phyloP scores from a whole-genome alignment of 139 green algal genomes.

The Nannochloris sp. region DNA sequence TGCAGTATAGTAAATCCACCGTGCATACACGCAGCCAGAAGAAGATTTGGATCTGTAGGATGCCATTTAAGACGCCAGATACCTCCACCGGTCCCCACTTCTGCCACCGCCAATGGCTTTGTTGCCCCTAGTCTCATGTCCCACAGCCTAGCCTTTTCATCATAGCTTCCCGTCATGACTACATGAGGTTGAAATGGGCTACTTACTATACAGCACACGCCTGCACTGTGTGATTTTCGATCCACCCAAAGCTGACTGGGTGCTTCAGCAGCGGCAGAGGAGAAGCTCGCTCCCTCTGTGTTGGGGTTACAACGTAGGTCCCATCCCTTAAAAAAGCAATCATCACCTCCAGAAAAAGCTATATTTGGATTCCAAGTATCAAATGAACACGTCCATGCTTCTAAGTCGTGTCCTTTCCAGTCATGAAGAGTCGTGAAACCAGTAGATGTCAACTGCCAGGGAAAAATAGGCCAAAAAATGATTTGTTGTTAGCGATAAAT shows the following conservation, averaged over 20 bases:
- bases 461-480: not conserved
- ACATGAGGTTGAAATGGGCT: conserved; percentile 38
- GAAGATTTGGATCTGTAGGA: conserved; percentile 25
- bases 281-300: too few species aligned
- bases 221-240: conserved; percentile 53
- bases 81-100: conserved; percentile 55
- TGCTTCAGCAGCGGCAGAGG: not conserved
- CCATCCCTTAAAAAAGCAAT: conserved; percentile 53
- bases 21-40: conserved; percentile 82
- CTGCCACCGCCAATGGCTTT: conserved; percentile 25
- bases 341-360: conserved; percentile 60
- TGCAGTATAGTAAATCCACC: conserved; percentile 52
- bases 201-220: conserved; percentile 71
- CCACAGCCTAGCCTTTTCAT: conserved; percentile 77
- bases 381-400: conserved; percentile 49
- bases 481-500: not conserved
- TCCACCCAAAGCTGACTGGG: conserved; percentile 3
- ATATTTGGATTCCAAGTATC: conserved; percentile 28
- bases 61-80: conserved; percentile 82
- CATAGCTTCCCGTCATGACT: conserved; percentile 77
- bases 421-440: conserved; percentile 12
- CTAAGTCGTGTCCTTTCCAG: conserved; percentile 53
- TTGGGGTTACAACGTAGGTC: conserved; percentile 38
- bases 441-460: not conserved
- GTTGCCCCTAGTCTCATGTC: conserved; percentile 42